Conservation (phyloP, 83 land plant genomes). For the Picea engelmannii region DNA sequence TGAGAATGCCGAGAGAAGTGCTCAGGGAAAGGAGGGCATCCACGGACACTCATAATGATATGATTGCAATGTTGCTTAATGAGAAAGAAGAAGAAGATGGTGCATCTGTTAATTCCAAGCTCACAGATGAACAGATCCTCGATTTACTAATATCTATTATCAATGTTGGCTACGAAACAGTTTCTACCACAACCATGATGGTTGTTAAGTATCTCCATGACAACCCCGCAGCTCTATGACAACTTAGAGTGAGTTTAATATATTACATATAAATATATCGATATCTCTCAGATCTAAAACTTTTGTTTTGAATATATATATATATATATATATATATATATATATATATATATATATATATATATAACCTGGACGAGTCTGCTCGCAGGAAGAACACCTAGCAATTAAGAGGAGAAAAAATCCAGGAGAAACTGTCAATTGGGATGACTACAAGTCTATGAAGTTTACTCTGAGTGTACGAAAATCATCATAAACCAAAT, state of each 20-base stretch:
- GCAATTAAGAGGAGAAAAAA: slow-evolving; percentile 39
- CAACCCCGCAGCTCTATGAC: slow-evolving; percentile 47
- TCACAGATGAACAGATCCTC: slow-evolving; percentile 55
- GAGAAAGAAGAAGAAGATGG: slow-evolving; percentile 17
- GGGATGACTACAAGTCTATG: slow-evolving; percentile 60
- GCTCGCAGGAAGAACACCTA: slow-evolving; percentile 51
- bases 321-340: too few species aligned
- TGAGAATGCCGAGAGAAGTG: slow-evolving; percentile 27
- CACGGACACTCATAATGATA: slow-evolving; percentile 23
- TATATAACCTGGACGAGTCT: too few species aligned
- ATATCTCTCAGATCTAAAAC: too few species aligned
- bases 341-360: too few species aligned
- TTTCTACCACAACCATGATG: slow-evolving; percentile 79
- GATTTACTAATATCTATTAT: slow-evolving; percentile 58
- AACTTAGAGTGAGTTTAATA: slow-evolving; percentile 52
- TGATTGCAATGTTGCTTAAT: slow-evolving; percentile 38
- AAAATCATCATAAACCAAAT: too few species aligned
- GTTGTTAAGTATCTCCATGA: slow-evolving; percentile 62
- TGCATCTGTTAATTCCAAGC: slow-evolving; percentile 13
- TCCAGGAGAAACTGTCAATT: slow-evolving; percentile 34
- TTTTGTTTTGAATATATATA: too few species aligned
- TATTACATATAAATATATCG: too few species aligned
- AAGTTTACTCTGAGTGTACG: slow-evolving; percentile 31
- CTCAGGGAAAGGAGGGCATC: slow-evolving; percentile 40
- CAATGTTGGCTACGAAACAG: slow-evolving; percentile 71